Evolutionary conservation across 805 yeast genomes (phyloP).

Genomic region (Metschnikowia henanensis): DNA sequence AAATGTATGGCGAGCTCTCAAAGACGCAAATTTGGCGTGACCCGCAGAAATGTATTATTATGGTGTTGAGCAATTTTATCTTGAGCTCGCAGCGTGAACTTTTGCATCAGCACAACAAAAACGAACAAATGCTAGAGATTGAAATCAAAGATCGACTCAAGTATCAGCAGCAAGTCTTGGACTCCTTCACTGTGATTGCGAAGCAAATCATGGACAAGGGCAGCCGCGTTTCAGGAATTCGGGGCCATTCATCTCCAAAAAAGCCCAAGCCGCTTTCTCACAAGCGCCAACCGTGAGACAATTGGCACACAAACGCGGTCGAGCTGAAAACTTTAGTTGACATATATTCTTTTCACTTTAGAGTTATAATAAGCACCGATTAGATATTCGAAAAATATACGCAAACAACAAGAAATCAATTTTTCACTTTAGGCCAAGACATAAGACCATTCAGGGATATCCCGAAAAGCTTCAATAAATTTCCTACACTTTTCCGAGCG

Average conservation of each 20-base stretch:
- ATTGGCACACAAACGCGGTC: constrained; percentile 3
- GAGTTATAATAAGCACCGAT: no score
- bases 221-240: constrained; percentile 9
- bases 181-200: constrained; percentile 11
- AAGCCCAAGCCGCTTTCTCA: neutral
- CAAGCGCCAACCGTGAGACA: neutral
- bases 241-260: constrained; percentile 13
- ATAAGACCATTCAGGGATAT: neutral
- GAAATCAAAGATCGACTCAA: constrained; percentile 14
- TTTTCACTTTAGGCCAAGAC: no score
- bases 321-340: neutral
- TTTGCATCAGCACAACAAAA: constrained; percentile 10
- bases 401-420: no score
- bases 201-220: constrained; percentile 13
- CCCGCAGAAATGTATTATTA: constrained; percentile 1
- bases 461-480: neutral
- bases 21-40: constrained; percentile 4
- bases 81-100: constrained; percentile 12
- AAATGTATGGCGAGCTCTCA: constrained; percentile 9
- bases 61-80: constrained; percentile 12
- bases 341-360: no score
- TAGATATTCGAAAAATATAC: no score
- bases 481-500: neutral
- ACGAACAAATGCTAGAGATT: constrained; percentile 12
- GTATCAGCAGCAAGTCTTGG: constrained; percentile 17